These are phyloP conservation scores for Coniochaeta sp. DNA, from an alignment of 2,329 filamentous ascomycete species.

Conservation along the genomic window DNA sequence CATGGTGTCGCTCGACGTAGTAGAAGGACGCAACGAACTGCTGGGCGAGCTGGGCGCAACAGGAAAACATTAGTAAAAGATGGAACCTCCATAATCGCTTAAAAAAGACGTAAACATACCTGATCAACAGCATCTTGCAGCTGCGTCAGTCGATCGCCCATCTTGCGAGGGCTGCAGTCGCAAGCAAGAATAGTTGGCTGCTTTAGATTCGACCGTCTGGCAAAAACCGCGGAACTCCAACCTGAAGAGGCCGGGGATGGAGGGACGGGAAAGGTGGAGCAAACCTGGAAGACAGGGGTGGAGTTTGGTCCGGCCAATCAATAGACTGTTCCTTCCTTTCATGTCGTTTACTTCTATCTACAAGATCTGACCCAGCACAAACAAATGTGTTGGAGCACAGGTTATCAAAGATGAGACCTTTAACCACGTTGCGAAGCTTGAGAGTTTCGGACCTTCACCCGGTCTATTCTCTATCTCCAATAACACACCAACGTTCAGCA, in stretches of 20 bases:
- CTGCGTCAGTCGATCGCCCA: constrained; percentile 74
- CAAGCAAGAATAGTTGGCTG: neutral
- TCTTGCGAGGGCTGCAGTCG: constrained; percentile 21
- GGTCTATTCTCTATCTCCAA: neutral
- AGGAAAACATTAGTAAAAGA: constrained; percentile 4
- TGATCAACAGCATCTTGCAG: constrained; percentile 80
- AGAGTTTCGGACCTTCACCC: neutral
- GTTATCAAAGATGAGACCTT: neutral
- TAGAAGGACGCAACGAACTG: constrained; percentile 62
- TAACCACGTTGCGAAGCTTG: neutral
- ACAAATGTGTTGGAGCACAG: neutral
- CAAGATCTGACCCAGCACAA: too few species aligned
- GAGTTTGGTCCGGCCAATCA: neutral
- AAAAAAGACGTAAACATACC: constrained; percentile 32
- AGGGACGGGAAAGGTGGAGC: neutral
- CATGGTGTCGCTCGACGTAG: constrained; percentile 62
- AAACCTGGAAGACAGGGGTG: neutral
- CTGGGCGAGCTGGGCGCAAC: constrained; percentile 47
- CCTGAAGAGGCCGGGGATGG: too few species aligned
- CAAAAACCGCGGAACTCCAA: neutral
- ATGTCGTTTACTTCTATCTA: too few species aligned
- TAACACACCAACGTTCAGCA: neutral
- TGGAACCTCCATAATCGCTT: constrained; percentile 11
- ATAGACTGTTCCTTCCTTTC: neutral
- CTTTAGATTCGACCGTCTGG: neutral